Evolutionary conservation across 345 rosid genomes (phyloP).

Genomic region (Rhodamnia argentea): DNA sequence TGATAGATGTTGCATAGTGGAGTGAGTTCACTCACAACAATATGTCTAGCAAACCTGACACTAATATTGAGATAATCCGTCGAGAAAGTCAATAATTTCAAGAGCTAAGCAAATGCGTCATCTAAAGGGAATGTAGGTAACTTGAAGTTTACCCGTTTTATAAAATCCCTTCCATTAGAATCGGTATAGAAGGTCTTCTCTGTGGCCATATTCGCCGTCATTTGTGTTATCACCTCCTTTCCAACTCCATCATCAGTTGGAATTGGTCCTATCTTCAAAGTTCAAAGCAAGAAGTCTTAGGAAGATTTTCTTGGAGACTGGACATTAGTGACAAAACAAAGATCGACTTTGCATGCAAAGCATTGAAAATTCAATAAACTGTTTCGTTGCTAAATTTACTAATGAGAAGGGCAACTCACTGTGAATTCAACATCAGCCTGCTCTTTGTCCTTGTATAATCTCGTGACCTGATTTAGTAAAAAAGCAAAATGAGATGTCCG

Average conservation of each 20-base stretch:
- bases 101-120: background rate
- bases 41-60: background rate
- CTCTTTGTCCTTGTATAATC: constrained; percentile 74
- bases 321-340: background rate
- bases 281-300: background rate
- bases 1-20: background rate
- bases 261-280: constrained; percentile 72
- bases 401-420: constrained; percentile 25
- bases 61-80: background rate
- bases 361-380: background rate
- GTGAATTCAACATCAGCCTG: constrained; percentile 86
- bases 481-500: background rate
- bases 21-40: background rate
- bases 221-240: constrained; percentile 63
- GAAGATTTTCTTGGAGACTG: background rate
- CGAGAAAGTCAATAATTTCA: background rate
- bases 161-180: constrained; percentile 84
- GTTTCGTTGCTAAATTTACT: background rate
- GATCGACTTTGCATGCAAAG: background rate
- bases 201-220: constrained; percentile 74
- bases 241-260: constrained; percentile 40
- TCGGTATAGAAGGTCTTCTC: constrained; percentile 58
- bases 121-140: background rate
- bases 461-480: constrained; percentile 23
- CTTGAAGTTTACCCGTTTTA: constrained; percentile 53